Conservation (phyloP, 805 yeast genomes). For the Jamesozyma gamospora region DNA sequence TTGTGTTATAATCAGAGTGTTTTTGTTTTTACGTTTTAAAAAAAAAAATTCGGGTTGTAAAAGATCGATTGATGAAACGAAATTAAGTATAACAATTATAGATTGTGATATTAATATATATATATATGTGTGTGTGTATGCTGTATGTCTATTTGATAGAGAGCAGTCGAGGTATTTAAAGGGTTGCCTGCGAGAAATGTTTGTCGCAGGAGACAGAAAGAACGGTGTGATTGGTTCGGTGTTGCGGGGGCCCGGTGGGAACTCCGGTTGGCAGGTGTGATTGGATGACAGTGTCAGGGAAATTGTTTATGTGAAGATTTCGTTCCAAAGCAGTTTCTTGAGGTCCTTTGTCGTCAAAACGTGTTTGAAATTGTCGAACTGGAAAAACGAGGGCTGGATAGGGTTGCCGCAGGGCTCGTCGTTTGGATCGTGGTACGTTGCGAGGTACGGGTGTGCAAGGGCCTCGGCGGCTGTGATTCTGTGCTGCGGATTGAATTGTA, state of each 20-base stretch:
- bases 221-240: too few relatives aligned
- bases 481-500: conserved; percentile 73
- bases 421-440: conserved; percentile 84
- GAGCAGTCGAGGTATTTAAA: too few relatives aligned
- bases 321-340: conserved; percentile 68
- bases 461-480: conserved; percentile 82
- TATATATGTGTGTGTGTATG: too few relatives aligned
- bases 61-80: not conserved
- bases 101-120: too few relatives aligned
- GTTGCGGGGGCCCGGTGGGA: not conserved
- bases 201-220: too few relatives aligned
- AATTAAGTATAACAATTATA: too few relatives aligned
- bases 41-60: too few relatives aligned
- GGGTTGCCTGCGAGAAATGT: too few relatives aligned
- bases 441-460: conserved; percentile 73
- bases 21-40: too few relatives aligned
- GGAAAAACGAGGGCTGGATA: conserved; percentile 79
- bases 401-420: conserved; percentile 86
- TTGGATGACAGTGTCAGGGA: not conserved
- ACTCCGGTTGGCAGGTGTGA: not conserved
- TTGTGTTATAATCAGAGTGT: too few relatives aligned
- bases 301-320: conserved; percentile 41
- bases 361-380: conserved; percentile 77
- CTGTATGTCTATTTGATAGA: too few relatives aligned
- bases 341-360: conserved; percentile 66